Evolutionary conservation across 2,329 filamentous ascomycete species (phyloP).

Genomic region (Talaromyces sp.): DNA sequence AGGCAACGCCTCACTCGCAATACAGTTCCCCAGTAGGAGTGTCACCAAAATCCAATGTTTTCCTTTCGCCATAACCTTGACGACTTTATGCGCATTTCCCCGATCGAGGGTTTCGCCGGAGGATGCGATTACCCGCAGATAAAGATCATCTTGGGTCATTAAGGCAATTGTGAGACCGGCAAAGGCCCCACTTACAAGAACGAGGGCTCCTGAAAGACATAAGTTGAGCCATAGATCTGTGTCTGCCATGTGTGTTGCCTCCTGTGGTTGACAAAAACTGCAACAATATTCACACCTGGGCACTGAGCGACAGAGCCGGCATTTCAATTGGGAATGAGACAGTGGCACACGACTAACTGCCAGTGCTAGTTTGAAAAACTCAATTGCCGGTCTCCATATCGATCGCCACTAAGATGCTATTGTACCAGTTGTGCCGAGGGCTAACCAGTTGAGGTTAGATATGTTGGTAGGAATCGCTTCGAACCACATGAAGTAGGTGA

Average conservation of each 20-base stretch:
- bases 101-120: slow-evolving; percentile 80
- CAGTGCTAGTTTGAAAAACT: too few species aligned
- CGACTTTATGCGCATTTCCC: slow-evolving; percentile 78
- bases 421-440: too few species aligned
- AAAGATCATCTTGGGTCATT: slow-evolving; percentile 85
- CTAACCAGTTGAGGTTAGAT: too few species aligned
- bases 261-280: too few species aligned
- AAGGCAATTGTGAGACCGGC: slow-evolving; percentile 75
- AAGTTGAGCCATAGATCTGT: slow-evolving; percentile 78
- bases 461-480: too few species aligned
- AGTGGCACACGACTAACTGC: too few species aligned
- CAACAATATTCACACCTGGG: too few species aligned
- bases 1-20: slow-evolving; percentile 93
- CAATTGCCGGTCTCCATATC: too few species aligned
- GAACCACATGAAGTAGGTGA: too few species aligned
- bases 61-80: slow-evolving; percentile 75
- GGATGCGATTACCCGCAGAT: slow-evolving; percentile 89
- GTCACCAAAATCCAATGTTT: slow-evolving; percentile 98
- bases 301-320: too few species aligned
- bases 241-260: neutral
- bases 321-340: too few species aligned
- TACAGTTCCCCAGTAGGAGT: slow-evolving; percentile 87
- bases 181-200: slow-evolving; percentile 86
- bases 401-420: too few species aligned
- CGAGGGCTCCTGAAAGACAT: slow-evolving; percentile 75